phyloP scores from a whole-genome alignment of 2,329 filamentous ascomycete genomes.

The Exophiala viscosa region DNA sequence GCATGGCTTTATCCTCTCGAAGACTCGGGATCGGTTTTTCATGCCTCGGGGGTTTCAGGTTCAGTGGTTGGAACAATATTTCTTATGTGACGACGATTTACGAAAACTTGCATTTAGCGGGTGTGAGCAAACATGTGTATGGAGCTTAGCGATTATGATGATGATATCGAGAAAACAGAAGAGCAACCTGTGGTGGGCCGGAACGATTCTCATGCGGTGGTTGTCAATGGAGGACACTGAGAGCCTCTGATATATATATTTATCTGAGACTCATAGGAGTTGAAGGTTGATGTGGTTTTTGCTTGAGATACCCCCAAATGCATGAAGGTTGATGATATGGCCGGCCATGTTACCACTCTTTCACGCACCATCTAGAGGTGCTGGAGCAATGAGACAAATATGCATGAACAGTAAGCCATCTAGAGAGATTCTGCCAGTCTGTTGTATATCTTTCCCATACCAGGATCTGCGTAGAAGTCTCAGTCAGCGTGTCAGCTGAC shows the following conservation, averaged over 20 bases:
- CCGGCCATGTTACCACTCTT: not conserved
- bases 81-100: slow-evolving; percentile 22
- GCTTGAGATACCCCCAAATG: slow-evolving; percentile 1
- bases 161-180: not conserved
- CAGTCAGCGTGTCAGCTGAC: not conserved
- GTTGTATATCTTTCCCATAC: no score
- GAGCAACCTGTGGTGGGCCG: not conserved
- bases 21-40: slow-evolving; percentile 41
- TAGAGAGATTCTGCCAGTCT: no score
- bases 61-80: slow-evolving; percentile 12
- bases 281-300: not conserved
- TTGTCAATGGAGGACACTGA: not conserved
- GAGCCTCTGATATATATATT: not conserved
- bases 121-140: slow-evolving; percentile 11
- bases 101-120: slow-evolving; percentile 20
- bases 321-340: not conserved
- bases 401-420: not conserved
- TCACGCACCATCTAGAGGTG: not conserved
- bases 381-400: not conserved
- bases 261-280: not conserved
- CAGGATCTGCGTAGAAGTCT: not conserved
- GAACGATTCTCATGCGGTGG: not conserved
- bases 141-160: slow-evolving; percentile 1
- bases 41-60: slow-evolving; percentile 32
- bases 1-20: slow-evolving; percentile 45